phyloP scores from a whole-genome alignment of 495 filamentous ascomycete species.

The Trichoderma erinaceum region DNA sequence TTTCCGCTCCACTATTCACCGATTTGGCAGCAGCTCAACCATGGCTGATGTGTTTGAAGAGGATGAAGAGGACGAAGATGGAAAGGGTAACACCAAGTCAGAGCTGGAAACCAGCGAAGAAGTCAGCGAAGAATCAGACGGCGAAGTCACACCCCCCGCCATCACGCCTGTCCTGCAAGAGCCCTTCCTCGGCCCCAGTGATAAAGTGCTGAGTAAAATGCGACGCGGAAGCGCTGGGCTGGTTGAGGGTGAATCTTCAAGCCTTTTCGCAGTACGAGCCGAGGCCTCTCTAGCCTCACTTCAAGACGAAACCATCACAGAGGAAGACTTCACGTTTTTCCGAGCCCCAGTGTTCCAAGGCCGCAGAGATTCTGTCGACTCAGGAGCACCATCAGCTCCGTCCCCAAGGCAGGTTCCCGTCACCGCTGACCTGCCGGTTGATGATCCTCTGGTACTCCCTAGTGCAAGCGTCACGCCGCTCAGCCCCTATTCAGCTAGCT shows the following conservation, averaged over 20 bases:
- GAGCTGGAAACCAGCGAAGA: constrained; percentile 11
- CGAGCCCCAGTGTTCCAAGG: constrained; percentile 7
- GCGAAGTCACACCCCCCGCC: constrained; percentile 15
- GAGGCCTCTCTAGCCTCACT: constrained; percentile 36
- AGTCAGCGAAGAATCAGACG: constrained; percentile 9
- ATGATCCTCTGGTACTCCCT: constrained; percentile 34
- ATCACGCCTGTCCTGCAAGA: constrained; percentile 2
- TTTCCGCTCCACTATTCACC: constrained; percentile 51
- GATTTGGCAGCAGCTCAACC: constrained; percentile 57
- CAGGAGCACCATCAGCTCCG: constrained; percentile 23
- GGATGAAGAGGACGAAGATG: constrained; percentile 72
- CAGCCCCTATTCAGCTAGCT: constrained; percentile 46
- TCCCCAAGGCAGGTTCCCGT: constrained; percentile 10
- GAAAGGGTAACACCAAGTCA: constrained; percentile 22
- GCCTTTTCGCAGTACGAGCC: constrained; percentile 26
- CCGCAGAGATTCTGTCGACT: constrained; percentile 10
- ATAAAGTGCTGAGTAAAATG: not conserved
- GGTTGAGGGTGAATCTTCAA: constrained; percentile 21
- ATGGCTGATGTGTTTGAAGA: constrained; percentile 94
- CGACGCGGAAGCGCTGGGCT: constrained; percentile 15
- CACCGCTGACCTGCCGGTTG: constrained; percentile 24
- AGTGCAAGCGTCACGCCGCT: constrained; percentile 43
- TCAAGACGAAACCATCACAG: constrained; percentile 38
- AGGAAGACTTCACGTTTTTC: constrained; percentile 26
- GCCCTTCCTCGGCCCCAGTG: not conserved